A percentile compares a stretch with the other conserved stretches of the same genome.
These are phyloP conservation scores for Nakazawaea pomicola DNA, from an alignment of 805 yeast species.

Conservation along the genomic window DNA sequence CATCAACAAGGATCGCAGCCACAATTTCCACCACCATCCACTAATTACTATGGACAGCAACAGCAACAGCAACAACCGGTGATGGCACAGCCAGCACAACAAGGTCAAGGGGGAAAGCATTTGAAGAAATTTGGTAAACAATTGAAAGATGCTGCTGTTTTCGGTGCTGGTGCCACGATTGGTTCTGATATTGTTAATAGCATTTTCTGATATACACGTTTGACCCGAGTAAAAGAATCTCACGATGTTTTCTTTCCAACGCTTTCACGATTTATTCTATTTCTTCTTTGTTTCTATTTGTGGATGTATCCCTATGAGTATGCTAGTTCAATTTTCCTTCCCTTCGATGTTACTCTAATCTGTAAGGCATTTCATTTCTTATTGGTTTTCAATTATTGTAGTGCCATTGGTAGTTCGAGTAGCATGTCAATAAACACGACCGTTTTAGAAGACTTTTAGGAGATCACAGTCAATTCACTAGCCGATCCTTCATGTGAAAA, in stretches of 20 bases:
- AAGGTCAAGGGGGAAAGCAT: conserved; percentile 27
- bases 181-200: conserved; percentile 80
- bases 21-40: conserved; percentile 45
- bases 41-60: conserved; percentile 37
- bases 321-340: too few species aligned
- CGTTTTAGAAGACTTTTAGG: too few species aligned
- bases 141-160: conserved; percentile 87
- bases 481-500: too few species aligned
- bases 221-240: too few species aligned
- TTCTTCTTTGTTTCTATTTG: not conserved
- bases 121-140: conserved; percentile 69
- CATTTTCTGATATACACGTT: conserved; percentile 57
- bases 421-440: too few species aligned
- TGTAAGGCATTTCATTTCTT: too few species aligned
- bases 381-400: too few species aligned
- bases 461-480: too few species aligned
- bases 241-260: too few species aligned
- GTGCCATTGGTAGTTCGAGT: too few species aligned
- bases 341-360: too few species aligned
- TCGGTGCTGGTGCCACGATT: conserved; percentile 94
- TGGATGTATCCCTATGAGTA: too few species aligned
- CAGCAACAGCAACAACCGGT: conserved; percentile 16
- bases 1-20: conserved; percentile 19
- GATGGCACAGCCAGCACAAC: conserved; percentile 28
- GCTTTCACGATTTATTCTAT: not conserved